Base-by-base conservation (phyloP, 106 monocot genomes). In the Allium sativum region DNA sequence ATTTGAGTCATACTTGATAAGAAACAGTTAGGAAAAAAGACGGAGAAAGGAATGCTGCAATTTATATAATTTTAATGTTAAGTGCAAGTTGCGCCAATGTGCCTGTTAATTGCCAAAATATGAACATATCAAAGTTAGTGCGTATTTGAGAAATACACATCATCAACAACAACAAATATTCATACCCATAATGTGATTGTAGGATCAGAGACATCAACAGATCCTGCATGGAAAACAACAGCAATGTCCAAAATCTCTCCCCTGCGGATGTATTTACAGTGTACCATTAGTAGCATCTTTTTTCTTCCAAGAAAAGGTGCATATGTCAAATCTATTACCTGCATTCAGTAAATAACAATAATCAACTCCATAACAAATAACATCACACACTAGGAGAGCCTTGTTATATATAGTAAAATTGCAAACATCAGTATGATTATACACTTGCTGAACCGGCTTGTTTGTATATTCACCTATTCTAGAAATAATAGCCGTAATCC, bases 191-290 rank as follows among this genome's bases (percentile, higher is more conserved):
- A 82, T 7, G 96, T 98, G 45, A 98, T 71, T 53, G 96, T 98
- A 67, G 92, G 96, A 75, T 88, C 96, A 76, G 96, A 98, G 60
- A 98, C 96, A 83, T 98, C 96, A 44, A 98, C 84, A 62, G 92
- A 71, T 67, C 74, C 84, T 11, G 91, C 96, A 8, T 88, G 84
- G 55, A 98, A 98, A 58, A 98, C 85, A 52, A 73, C 78, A 48
- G 84, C 91, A 78, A 98, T 85, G 53, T 98, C 96, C 41, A 98
- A 74, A 15, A 98, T 81, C 52, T 92, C 91, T 58, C 96, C 85
- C 22, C 91, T 55, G 91, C 96, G 75, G 68, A 44, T 56, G 82
- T 70, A 78, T 98, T 98, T 16, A 85, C 88, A 74, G 96, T 84
- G 66, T n/a, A 98, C 73, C 68, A 92, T 98, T 77, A 98, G 88